Evolutionary conservation across 1,139 yeast genomes (phyloP).

Genomic region (Geotrichum candidum): DNA sequence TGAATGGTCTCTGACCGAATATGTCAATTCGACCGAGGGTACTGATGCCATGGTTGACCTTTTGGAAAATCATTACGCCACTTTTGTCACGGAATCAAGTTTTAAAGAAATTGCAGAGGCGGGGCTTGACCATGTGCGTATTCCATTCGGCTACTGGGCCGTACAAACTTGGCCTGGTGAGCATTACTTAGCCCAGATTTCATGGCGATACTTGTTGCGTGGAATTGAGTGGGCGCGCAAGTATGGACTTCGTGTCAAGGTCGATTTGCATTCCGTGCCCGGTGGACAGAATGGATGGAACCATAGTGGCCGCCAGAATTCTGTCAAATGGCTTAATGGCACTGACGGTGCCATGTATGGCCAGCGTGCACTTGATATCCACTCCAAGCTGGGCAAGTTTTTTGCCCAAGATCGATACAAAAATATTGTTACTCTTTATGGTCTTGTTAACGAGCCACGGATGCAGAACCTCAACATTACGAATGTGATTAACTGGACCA

Average conservation of each 20-base stretch:
- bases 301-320: conserved; percentile 75
- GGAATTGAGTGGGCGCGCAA: conserved; percentile 71
- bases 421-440: conserved; percentile 74
- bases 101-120: conserved; percentile 54
- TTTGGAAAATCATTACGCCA: conserved; percentile 62
- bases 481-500: conserved; percentile 33
- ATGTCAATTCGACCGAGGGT: conserved; percentile 44
- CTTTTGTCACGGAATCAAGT: conserved; percentile 70
- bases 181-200: conserved; percentile 72
- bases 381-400: conserved; percentile 44
- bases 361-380: conserved; percentile 37
- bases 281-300: conserved; percentile 94
- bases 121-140: conserved; percentile 78
- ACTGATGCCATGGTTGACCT: conserved; percentile 34
- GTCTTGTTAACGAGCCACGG: conserved; percentile 54
- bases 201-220: conserved; percentile 59
- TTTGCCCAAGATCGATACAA: conserved; percentile 59
- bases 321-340: conserved; percentile 52
- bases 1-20: conserved; percentile 40
- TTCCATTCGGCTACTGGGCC: conserved; percentile 94
- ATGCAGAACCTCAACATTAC: conserved; percentile 28
- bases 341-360: conserved; percentile 32
- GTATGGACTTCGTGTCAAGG: conserved; percentile 65
- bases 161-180: conserved; percentile 53
- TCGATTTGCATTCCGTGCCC: conserved; percentile 86